A percentile compares a stretch with the other conserved stretches of the same genome.
Evolutionary conservation across 352 stramenopile genomes (phyloP).

Genomic region (Globisporangium barbulae): DNA sequence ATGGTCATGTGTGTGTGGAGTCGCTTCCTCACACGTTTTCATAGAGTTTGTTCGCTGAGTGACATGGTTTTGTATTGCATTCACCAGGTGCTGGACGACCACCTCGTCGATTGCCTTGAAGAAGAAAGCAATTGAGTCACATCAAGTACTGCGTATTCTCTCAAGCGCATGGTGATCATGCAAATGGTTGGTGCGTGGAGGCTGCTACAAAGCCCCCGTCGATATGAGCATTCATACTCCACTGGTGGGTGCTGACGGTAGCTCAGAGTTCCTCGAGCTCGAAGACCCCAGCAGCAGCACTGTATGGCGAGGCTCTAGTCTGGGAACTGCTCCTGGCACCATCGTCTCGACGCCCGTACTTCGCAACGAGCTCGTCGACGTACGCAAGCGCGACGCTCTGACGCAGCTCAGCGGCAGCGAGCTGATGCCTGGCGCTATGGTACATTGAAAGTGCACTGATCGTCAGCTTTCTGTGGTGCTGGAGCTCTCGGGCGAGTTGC

Average conservation of each 20-base stretch:
- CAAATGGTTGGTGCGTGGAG: not conserved
- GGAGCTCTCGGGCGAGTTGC: not conserved
- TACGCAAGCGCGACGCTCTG: slow-evolving; percentile 8
- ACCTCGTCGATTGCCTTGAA: not conserved
- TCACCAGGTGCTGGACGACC: not conserved
- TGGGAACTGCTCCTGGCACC: not conserved
- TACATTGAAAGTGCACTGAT: slow-evolving; percentile 2
- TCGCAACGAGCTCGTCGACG: slow-evolving; percentile 6
- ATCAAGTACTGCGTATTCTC: not conserved
- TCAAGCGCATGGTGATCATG: not conserved
- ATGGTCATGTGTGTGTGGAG: not conserved
- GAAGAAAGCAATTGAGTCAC: not conserved
- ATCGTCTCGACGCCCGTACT: not conserved
- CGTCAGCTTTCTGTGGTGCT: slow-evolving; percentile 3
- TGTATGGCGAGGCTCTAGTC: not conserved
- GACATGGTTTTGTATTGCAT: not conserved
- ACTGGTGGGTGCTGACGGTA: no score
- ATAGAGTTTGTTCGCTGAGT: no score
- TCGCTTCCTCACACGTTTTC: no score
- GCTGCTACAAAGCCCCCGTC: not conserved
- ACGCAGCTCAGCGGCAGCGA: not conserved
- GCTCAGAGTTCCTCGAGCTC: slow-evolving; percentile 1
- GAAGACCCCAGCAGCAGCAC: not conserved
- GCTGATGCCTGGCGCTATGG: slow-evolving; percentile 7
- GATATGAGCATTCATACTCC: not conserved